Conservation (phyloP, 1,284 basidiomycete species). For the Rhodotorula sp. region DNA sequence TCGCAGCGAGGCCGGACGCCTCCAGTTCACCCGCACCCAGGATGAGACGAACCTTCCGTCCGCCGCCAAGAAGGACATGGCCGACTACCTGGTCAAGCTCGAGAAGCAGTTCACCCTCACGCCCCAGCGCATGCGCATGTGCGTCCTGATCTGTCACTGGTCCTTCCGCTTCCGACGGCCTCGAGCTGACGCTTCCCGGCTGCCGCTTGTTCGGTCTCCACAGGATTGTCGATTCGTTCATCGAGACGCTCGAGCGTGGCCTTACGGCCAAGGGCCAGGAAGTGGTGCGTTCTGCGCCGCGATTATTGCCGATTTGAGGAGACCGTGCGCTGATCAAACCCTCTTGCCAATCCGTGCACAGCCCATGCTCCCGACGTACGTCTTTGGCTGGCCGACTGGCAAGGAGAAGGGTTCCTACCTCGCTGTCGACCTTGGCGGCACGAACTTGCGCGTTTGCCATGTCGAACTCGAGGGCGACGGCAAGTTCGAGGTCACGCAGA, state of each 20-base stretch:
- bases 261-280: slow-evolving; percentile 79
- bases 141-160: not conserved
- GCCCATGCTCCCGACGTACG: slow-evolving; percentile 77
- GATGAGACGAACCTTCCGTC: slow-evolving; percentile 16
- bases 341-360: slow-evolving; percentile 18
- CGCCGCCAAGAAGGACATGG: slow-evolving; percentile 43
- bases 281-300: slow-evolving; percentile 67
- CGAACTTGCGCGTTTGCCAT: slow-evolving; percentile 95
- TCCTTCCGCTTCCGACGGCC: not conserved
- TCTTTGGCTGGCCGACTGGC: slow-evolving; percentile 95
- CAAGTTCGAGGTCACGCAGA: slow-evolving; percentile 96
- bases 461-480: slow-evolving; percentile 87
- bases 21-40: slow-evolving; percentile 25
- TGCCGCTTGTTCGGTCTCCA: no score
- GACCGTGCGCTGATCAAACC: not conserved
- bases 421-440: slow-evolving; percentile 93
- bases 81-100: slow-evolving; percentile 43
- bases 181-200: not conserved
- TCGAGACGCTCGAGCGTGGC: slow-evolving; percentile 84
- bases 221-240: slow-evolving; percentile 88
- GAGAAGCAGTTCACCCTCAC: slow-evolving; percentile 68
- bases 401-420: slow-evolving; percentile 87
- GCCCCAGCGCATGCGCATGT: slow-evolving; percentile 87
- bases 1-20: slow-evolving; percentile 28
- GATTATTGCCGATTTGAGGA: no score